Conservation (phyloP, 2,329 filamentous ascomycete species). For the Gliomastix tumulicola region DNA sequence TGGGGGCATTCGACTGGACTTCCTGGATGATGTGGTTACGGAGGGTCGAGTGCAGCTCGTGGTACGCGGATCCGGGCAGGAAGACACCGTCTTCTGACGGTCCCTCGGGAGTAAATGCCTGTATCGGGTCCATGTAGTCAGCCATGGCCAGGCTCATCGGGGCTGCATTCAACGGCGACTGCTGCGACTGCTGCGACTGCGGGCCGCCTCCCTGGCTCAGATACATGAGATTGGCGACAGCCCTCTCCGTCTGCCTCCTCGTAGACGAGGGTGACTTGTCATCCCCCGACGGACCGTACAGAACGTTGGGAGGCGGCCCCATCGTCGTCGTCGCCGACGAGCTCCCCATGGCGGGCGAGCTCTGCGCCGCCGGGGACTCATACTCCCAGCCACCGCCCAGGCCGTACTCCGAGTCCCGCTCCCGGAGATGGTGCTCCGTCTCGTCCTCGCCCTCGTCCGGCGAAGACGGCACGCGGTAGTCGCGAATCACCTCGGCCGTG, state of each 20-base stretch:
- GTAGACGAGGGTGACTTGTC: constrained; percentile 9
- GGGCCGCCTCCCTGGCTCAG: constrained; percentile 20
- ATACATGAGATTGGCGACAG: constrained; percentile 25
- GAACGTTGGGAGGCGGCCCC: too few species aligned
- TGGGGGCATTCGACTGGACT: constrained; percentile 29
- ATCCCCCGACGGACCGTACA: too few species aligned
- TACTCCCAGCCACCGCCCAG: too few species aligned
- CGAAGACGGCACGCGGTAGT: constrained; percentile 19
- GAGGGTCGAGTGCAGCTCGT: constrained; percentile 35
- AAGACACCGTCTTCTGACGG: constrained; percentile 33
- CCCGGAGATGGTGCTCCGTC: too few species aligned
- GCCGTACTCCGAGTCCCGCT: too few species aligned
- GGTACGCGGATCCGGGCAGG: constrained; percentile 36
- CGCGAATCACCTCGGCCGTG: constrained; percentile 26
- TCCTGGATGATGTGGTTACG: constrained; percentile 36
- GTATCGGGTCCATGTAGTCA: constrained; percentile 16
- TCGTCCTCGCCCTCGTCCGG: constrained; percentile 10
- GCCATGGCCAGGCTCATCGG: constrained; percentile 7
- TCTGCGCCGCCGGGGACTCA: too few species aligned
- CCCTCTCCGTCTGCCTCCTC: constrained; percentile 22
- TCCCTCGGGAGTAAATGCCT: constrained; percentile 22
- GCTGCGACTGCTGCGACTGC: constrained; percentile 6
- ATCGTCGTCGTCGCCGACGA: background rate
- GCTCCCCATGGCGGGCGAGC: too few species aligned
- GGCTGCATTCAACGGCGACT: constrained; percentile 3